These are phyloP conservation scores for Pythium rishiriense DNA, from an alignment of 352 stramenopile genomes.

Conservation along the genomic window DNA sequence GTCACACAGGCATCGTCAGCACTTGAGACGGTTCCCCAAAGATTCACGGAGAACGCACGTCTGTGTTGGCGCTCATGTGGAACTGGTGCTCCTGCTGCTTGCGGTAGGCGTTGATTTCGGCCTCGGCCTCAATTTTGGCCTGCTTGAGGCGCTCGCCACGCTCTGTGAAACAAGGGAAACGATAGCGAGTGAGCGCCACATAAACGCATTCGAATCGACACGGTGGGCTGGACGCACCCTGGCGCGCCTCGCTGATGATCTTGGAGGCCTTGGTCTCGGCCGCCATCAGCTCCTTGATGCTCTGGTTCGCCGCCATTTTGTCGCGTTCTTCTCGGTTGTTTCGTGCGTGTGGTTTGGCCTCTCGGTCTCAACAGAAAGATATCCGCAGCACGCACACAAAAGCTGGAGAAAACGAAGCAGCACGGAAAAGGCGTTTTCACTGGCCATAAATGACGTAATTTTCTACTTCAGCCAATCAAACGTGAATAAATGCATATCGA, in stretches of 20 bases:
- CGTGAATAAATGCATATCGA: neutral
- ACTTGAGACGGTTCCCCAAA: too few species aligned
- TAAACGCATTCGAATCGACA: neutral
- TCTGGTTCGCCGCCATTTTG: constrained; percentile 82
- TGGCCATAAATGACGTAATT: constrained; percentile 9
- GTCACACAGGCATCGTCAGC: neutral
- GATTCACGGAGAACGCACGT: constrained; percentile 37
- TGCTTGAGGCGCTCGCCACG: constrained; percentile 86
- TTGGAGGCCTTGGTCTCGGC: constrained; percentile 90
- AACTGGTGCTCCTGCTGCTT: constrained; percentile 86
- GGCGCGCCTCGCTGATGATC: constrained; percentile 86
- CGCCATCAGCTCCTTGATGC: constrained; percentile 90
- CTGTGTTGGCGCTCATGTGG: constrained; percentile 84
- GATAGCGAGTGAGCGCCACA: neutral
- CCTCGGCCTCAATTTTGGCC: constrained; percentile 86
- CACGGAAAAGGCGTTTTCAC: neutral
- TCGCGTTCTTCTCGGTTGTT: neutral
- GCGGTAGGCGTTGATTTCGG: constrained; percentile 81
- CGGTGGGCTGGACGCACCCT: constrained; percentile 40
- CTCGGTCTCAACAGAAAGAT: constrained; percentile 10
- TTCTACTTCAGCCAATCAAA: constrained; percentile 9
- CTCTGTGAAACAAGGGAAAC: constrained; percentile 36
- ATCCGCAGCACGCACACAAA: constrained; percentile 4
- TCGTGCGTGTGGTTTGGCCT: neutral
- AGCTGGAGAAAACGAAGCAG: neutral